phyloP scores from a whole-genome alignment of 768 basidiomycete species.

The Phallus indusiatus region DNA sequence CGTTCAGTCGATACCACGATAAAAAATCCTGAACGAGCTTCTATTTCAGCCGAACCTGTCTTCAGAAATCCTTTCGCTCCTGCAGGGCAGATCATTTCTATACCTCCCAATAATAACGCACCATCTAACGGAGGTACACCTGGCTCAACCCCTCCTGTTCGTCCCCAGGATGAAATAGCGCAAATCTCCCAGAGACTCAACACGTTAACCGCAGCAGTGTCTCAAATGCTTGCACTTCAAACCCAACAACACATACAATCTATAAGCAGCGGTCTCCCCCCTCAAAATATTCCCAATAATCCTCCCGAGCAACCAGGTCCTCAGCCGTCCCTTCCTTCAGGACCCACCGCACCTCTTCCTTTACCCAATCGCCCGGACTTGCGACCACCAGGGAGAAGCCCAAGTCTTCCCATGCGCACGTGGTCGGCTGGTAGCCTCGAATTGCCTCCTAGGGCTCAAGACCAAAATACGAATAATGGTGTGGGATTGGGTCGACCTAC shows the following conservation, averaged over 20 bases:
- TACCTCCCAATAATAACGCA: not conserved
- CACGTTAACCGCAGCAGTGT: conserved; percentile 74
- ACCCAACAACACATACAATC: conserved; percentile 60
- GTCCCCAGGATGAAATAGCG: conserved; percentile 51
- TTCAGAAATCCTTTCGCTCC: conserved; percentile 77
- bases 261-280: conserved; percentile 18
- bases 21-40: conserved; percentile 14
- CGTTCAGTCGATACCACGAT: conserved; percentile 33
- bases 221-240: conserved; percentile 73
- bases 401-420: conserved; percentile 66
- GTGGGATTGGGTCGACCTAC: conserved; percentile 26
- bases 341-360: conserved; percentile 36
- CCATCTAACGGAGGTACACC: conserved; percentile 53
- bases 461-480: conserved; percentile 13
- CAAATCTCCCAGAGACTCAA: conserved; percentile 72
- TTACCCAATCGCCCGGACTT: conserved; percentile 58
- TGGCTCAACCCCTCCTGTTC: conserved; percentile 47
- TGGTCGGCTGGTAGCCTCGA: conserved; percentile 82
- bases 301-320: conserved; percentile 31
- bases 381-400: conserved; percentile 44
- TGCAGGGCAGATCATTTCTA: conserved; percentile 7
- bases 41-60: conserved; percentile 43
- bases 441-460: conserved; percentile 50
- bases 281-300: conserved; percentile 11
- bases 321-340: conserved; percentile 11